Conservation (phyloP, 257 asterid genomes). For the Scutellaria baicalensis region DNA sequence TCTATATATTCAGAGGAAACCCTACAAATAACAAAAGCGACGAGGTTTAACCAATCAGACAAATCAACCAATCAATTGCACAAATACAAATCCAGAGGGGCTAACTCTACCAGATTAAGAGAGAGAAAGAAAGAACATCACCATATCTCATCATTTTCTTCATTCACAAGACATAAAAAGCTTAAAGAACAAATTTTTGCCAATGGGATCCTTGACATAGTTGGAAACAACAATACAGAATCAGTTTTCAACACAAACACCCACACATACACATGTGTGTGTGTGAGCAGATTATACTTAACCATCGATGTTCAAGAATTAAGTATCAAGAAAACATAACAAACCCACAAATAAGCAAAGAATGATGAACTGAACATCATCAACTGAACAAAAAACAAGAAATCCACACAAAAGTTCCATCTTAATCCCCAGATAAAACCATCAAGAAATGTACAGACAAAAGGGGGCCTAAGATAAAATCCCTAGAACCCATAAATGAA, state of each 20-base stretch:
- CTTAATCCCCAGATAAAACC: not conserved
- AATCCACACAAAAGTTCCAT: not conserved
- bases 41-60: not conserved
- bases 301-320: not conserved
- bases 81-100: slow-evolving; percentile 6
- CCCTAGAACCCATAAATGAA: not conserved
- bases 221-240: not conserved
- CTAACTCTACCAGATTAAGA: not conserved
- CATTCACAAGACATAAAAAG: slow-evolving; percentile 5
- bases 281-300: not conserved
- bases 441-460: slow-evolving; percentile 9
- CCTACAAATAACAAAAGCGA: not conserved
- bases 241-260: not conserved
- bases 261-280: too few species aligned
- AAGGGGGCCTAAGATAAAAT: not conserved
- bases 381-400: not conserved
- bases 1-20: not conserved
- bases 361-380: not conserved
- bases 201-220: not conserved
- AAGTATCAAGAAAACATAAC: slow-evolving; percentile 3
- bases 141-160: not conserved
- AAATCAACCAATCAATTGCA: slow-evolving; percentile 6
- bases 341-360: slow-evolving; percentile 1
- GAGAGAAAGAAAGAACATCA: not conserved
- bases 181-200: not conserved